Evolutionary conservation across 345 rosid species (phyloP), one percentile per base, ranked within the genome.

Genomic region (Eucalyptus erythrocorys): DNA sequence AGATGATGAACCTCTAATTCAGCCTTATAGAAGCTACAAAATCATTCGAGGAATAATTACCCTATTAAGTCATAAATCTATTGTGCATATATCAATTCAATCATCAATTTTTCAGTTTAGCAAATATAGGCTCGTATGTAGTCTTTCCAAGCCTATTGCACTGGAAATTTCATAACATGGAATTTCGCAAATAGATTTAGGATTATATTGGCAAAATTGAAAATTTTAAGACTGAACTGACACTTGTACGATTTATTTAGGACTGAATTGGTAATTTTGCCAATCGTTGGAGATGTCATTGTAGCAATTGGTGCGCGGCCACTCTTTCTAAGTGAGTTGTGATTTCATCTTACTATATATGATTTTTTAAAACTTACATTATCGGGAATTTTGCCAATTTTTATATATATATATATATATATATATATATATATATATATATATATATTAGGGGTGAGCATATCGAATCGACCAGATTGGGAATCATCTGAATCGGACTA

Each of bases 181-280:
- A 66, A 32, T 66, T 55, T 55, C 1, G 0, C 4, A 24, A 22
- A n/a, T n/a, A 66, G 1, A 0, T 66, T 30, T 66, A 51, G 1
- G 3, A 32, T 7, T 66, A 66, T 16, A 66, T 8, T 66, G 1
- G 11, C 3, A 66, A 66, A 66, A 66, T 15, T 66, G 34, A 61
- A 30, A 30, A 30, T 1, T 61, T 30, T 30, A 14, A 0, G 0
- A 66, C 0, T n/a, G 0, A 66, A 66, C 0, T 14, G 3, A 14
- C 3, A 66, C 14, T 13, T n/a, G 0, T 66, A 3, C 0, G 3
- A 66, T n/a, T 13, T 8, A 1, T 66, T n/a, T n/a, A 32, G 16
- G 0, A 32, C 2, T 66, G 22, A 32, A 8, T 4, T 68, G 22
- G 10, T 16, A 68, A 68, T 34, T 68, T 32, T 32, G 4, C 42